Conservation (phyloP, 805 yeast genomes). For the Metahyphopichia silvanorum region DNA sequence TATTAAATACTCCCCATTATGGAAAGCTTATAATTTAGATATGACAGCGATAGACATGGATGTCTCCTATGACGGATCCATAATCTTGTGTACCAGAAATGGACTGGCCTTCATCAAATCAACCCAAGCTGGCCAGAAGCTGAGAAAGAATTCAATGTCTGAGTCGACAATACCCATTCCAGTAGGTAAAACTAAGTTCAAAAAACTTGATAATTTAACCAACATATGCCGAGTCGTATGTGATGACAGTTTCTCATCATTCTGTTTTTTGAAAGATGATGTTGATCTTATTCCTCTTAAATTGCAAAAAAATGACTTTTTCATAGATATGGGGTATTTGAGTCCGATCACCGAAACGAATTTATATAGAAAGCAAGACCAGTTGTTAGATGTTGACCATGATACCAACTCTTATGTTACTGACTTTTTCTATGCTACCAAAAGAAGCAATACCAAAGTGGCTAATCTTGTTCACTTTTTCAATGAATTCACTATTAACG, state of each 20-base stretch:
- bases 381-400: constrained; percentile 32
- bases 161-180: constrained; percentile 26
- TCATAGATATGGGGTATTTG: constrained; percentile 51
- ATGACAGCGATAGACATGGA: constrained; percentile 65
- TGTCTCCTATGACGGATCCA: constrained; percentile 63
- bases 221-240: constrained; percentile 62
- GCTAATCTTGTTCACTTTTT: too few relatives aligned
- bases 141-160: constrained; percentile 29
- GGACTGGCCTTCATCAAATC: constrained; percentile 62
- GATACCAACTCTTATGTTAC: constrained; percentile 22
- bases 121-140: constrained; percentile 10
- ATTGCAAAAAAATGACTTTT: constrained; percentile 43
- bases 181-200: constrained; percentile 44
- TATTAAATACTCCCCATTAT: constrained; percentile 47
- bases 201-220: constrained; percentile 51
- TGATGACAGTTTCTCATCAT: constrained; percentile 61
- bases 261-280: constrained; percentile 66
- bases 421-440: constrained; percentile 24
- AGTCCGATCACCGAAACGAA: constrained; percentile 44
- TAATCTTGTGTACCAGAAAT: constrained; percentile 61
- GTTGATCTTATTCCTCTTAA: constrained; percentile 55
- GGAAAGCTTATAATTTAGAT: constrained; percentile 61
- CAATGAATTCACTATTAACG: too few relatives aligned
- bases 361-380: constrained; percentile 37
- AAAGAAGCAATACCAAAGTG: too few relatives aligned